Evolutionary conservation across 1,284 basidiomycete genomes (phyloP).

Genomic region (Butyriboletus appendiculatus): DNA sequence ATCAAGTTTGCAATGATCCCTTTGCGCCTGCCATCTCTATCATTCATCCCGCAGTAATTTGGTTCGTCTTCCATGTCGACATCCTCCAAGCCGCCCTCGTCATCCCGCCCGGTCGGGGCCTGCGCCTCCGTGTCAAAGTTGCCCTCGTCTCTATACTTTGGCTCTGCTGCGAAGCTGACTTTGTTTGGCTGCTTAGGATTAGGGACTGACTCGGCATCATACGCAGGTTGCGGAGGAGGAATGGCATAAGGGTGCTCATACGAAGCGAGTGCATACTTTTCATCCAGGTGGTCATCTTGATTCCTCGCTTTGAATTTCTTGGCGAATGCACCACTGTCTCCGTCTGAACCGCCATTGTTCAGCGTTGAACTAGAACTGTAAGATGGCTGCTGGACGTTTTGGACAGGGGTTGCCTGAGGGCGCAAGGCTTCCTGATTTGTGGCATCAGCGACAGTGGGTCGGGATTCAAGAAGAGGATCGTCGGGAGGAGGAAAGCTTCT

Average conservation of each 20-base stretch:
- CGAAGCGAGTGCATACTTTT: slow-evolving; percentile 51
- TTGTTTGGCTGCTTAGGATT: slow-evolving; percentile 18
- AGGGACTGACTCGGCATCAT: slow-evolving; percentile 30
- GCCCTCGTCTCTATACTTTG: slow-evolving; percentile 13
- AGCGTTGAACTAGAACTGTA: slow-evolving; percentile 38
- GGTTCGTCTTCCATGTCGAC: slow-evolving; percentile 10
- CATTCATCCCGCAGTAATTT: slow-evolving; percentile 19
- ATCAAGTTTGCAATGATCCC: slow-evolving; percentile 49
- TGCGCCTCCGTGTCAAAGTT: slow-evolving; percentile 32
- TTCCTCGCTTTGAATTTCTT: slow-evolving; percentile 15
- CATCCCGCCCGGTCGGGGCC: slow-evolving; percentile 1
- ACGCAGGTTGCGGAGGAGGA: slow-evolving; percentile 45
- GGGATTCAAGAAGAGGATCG: slow-evolving; percentile 13
- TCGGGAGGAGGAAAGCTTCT: slow-evolving; percentile 2
- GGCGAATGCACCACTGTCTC: slow-evolving; percentile 24
- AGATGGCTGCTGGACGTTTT: slow-evolving; percentile 18
- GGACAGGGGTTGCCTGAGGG: slow-evolving; percentile 15
- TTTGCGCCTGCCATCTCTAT: slow-evolving; percentile 31
- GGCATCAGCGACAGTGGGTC: slow-evolving; percentile 10
- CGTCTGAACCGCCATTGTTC: slow-evolving; percentile 21
- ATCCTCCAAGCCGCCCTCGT: slow-evolving; percentile 5
- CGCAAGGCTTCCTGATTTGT: slow-evolving; percentile 8
- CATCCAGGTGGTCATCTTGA: slow-evolving; percentile 21
- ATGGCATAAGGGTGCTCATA: slow-evolving; percentile 63
- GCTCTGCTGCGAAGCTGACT: slow-evolving; percentile 25